Conservation (phyloP, 2,329 filamentous ascomycete species). For the Calonectria montana region DNA sequence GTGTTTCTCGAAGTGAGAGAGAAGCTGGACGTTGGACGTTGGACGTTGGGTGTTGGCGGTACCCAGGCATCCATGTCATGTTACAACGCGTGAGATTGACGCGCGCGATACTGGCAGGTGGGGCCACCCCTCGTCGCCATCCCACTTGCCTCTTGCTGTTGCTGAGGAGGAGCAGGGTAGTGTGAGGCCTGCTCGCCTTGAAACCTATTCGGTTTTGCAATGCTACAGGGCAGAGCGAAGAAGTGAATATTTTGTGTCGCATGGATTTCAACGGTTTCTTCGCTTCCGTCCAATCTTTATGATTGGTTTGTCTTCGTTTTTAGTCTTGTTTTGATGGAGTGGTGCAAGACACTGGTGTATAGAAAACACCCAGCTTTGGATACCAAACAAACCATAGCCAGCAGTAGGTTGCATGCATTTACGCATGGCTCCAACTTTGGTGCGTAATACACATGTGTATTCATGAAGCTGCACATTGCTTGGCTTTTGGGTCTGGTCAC, state of each 20-base stretch:
- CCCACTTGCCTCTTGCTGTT: background rate
- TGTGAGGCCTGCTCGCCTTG: background rate
- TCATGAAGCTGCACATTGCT: too few relatives aligned
- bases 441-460: too few relatives aligned
- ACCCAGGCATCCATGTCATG: conserved; percentile 31
- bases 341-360: too few relatives aligned
- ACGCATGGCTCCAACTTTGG: too few relatives aligned
- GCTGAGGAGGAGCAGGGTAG: background rate
- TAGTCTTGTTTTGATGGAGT: background rate
- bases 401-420: too few relatives aligned
- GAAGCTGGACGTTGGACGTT: conserved; percentile 17
- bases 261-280: too few relatives aligned
- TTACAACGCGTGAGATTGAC: conserved; percentile 36
- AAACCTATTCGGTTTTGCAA: background rate
- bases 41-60: conserved; percentile 1
- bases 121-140: background rate
- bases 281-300: background rate
- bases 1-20: conserved; percentile 32
- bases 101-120: conserved; percentile 15
- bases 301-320: background rate
- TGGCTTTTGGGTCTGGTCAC: too few relatives aligned
- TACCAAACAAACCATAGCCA: too few relatives aligned
- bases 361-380: too few relatives aligned
- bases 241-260: background rate
- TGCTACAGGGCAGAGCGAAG: background rate